These are phyloP conservation scores for Sechiopsis laciniata DNA, from an alignment of 306 rosid genomes.

Conservation along the genomic window DNA sequence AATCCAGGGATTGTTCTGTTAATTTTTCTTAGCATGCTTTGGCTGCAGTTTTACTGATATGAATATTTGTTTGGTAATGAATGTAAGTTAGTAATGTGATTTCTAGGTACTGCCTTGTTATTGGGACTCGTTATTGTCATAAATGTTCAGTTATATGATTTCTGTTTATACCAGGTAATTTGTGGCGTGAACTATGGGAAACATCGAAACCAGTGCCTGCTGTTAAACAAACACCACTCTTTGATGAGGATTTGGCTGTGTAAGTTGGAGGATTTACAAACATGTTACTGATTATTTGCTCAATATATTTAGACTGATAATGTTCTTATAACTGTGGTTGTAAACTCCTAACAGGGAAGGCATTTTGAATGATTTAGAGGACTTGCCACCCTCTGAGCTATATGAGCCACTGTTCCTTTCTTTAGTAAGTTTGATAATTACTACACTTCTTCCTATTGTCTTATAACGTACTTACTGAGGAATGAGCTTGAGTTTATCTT, in stretches of 20 bases:
- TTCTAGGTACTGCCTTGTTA: neutral
- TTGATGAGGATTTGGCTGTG: constrained; percentile 98
- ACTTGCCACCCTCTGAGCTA: constrained; percentile 71
- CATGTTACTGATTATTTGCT: neutral
- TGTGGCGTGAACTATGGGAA: constrained; percentile 94
- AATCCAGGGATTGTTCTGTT: neutral
- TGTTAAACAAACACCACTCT: constrained; percentile 88
- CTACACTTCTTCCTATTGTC: constrained; percentile 13
- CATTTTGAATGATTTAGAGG: constrained; percentile 67
- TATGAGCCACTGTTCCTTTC: constrained; percentile 77
- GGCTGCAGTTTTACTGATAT: neutral
- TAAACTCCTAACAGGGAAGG: constrained; percentile 74
- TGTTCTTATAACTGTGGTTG: neutral
- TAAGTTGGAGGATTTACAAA: constrained; percentile 35
- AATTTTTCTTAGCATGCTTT: neutral
- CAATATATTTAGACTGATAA: neutral
- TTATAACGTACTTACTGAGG: neutral
- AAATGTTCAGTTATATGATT: neutral
- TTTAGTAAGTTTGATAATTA: constrained; percentile 52
- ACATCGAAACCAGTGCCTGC: constrained; percentile 93
- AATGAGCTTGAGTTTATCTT: neutral
- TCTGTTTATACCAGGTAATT: constrained; percentile 57
- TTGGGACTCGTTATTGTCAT: neutral
- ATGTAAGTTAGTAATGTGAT: neutral
- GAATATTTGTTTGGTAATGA: neutral